Conservation (phyloP, 768 basidiomycete species). For the Phaeolepiota aurea region DNA sequence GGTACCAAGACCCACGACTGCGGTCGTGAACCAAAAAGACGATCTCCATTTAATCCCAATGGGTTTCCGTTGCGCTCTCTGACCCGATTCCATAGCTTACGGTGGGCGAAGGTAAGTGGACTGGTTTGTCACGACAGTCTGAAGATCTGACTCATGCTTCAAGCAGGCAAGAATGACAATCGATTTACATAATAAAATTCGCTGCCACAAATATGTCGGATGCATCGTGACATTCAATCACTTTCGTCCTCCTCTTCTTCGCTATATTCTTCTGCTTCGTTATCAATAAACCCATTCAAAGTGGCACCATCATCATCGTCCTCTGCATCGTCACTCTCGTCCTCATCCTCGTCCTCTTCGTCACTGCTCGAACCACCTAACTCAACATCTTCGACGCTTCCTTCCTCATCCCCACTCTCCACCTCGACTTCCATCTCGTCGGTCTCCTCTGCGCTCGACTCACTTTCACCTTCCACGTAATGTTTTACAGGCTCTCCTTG, state of each 20-base stretch:
- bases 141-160: too few relatives aligned
- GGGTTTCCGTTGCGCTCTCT: too few relatives aligned
- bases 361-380: conserved; percentile 55
- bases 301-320: conserved; percentile 34
- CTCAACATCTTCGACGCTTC: conserved; percentile 75
- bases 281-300: conserved; percentile 49
- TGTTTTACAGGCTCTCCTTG: conserved; percentile 31
- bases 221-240: too few relatives aligned
- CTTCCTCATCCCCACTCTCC: conserved; percentile 59
- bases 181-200: too few relatives aligned
- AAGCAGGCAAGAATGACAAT: too few relatives aligned
- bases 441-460: conserved; percentile 42
- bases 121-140: too few relatives aligned
- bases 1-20: conserved; percentile 41
- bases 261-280: conserved; percentile 52
- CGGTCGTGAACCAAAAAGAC: conserved; percentile 47
- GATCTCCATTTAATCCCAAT: conserved; percentile 49
- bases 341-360: conserved; percentile 39
- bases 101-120: too few relatives aligned
- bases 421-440: conserved; percentile 54
- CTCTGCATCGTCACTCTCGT: conserved; percentile 34
- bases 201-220: too few relatives aligned
- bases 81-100: too few relatives aligned
- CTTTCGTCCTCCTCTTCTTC: conserved; percentile 46
- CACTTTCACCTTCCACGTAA: conserved; percentile 80